Conservation (phyloP, 179 eudicot species). For the Carnegiea gigantea region DNA sequence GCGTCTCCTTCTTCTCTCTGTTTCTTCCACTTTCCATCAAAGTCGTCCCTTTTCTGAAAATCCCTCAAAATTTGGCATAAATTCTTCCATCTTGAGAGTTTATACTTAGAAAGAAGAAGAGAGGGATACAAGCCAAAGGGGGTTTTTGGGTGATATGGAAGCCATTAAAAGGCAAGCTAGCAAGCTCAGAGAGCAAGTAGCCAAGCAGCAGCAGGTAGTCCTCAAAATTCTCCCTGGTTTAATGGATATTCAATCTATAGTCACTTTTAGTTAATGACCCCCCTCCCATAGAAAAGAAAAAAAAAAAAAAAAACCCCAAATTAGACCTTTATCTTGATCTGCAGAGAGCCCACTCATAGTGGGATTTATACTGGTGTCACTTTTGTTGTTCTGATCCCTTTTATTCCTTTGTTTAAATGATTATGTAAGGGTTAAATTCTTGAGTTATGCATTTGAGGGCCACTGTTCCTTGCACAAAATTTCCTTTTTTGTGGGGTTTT, state of each 20-base stretch:
- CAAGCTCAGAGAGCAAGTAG: constrained; percentile 79
- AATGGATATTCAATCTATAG: too few relatives aligned
- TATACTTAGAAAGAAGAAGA: not conserved
- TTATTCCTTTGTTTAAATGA: not conserved
- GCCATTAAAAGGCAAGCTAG: constrained; percentile 84
- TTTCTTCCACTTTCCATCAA: not conserved
- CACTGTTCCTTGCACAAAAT: not conserved
- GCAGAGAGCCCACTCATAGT: not conserved
- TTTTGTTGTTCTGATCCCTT: not conserved
- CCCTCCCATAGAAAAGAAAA: not conserved
- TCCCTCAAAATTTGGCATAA: not conserved
- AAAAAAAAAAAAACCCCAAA: not conserved
- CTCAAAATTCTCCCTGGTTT: not conserved
- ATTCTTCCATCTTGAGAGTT: not conserved
- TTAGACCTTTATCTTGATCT: not conserved
- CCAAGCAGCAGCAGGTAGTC: constrained; percentile 79
- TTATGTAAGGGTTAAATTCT: not conserved
- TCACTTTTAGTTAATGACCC: not conserved
- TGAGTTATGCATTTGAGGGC: not conserved
- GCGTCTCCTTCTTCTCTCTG: not conserved
- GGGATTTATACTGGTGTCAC: not conserved
- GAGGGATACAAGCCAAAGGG: not conserved
- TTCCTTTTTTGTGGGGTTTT: not conserved
- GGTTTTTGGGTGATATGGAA: constrained; percentile 42
- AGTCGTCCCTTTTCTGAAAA: not conserved